Conservation (phyloP, 2,329 filamentous ascomycete species). For the Diaporthe australafricana region DNA sequence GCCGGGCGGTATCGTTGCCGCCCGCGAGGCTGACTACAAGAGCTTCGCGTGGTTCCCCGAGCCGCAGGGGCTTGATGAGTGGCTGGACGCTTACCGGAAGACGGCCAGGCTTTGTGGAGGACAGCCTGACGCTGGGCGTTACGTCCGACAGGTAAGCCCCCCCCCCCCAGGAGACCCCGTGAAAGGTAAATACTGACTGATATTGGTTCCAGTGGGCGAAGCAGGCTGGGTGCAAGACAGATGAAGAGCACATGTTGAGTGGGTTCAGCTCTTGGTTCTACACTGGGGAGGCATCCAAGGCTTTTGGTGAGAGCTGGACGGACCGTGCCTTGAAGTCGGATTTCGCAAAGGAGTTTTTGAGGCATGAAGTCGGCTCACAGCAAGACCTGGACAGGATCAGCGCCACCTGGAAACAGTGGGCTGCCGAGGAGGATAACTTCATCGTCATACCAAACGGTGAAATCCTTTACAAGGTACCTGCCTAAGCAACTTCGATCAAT, state of each 20-base stretch:
- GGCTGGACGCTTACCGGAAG: conserved; percentile 23
- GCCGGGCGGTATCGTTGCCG: conserved; percentile 54
- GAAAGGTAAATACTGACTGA: not conserved
- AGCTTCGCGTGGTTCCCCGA: conserved; percentile 34
- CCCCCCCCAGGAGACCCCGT: too few species aligned
- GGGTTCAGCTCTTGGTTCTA: conserved; percentile 32
- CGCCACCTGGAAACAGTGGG: conserved; percentile 28
- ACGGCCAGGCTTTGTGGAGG: conserved; percentile 28
- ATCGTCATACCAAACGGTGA: conserved; percentile 33
- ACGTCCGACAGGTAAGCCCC: conserved; percentile 21
- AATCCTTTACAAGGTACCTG: conserved; percentile 33
- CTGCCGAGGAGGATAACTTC: conserved; percentile 27
- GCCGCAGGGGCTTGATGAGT: conserved; percentile 21
- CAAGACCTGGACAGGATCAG: conserved; percentile 28
- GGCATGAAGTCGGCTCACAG: conserved; percentile 8
- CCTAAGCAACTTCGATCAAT: not conserved
- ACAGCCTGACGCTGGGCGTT: conserved; percentile 32
- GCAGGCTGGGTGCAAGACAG: conserved; percentile 13
- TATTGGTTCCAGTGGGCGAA: conserved; percentile 24
- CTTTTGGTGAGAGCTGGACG: conserved; percentile 29
- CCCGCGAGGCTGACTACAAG: conserved; percentile 44
- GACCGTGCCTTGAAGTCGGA: conserved; percentile 31
- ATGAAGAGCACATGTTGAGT: not conserved
- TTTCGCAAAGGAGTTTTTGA: conserved; percentile 31
- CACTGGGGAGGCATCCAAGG: conserved; percentile 30